Percentiles rank a stretch among this genome's conserved stretches.
phyloP scores from a whole-genome alignment of 169 alveolate genomes.

The Theileria parva region DNA sequence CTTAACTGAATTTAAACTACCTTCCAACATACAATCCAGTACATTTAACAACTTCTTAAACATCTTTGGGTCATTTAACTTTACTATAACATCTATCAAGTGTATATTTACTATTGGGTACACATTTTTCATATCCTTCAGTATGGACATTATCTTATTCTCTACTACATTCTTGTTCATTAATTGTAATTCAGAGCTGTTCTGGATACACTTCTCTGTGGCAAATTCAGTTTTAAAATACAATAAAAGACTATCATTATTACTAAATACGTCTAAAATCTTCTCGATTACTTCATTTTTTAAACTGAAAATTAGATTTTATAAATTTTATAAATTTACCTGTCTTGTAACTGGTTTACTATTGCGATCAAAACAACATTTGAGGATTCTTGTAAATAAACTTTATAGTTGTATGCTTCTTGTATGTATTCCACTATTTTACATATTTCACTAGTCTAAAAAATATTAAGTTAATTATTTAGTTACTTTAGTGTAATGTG shows the following conservation, averaged over 20 bases:
- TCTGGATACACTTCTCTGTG: not conserved
- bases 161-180: not conserved
- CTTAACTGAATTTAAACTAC: constrained; percentile 25
- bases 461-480: not conserved
- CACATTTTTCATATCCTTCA: constrained; percentile 2
- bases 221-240: not conserved
- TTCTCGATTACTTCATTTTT: not conserved
- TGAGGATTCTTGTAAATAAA: constrained; percentile 51
- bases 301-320: not conserved
- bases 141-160: not conserved
- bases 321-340: not conserved
- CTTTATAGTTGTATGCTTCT: constrained; percentile 53
- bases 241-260: not conserved
- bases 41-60: constrained; percentile 32
- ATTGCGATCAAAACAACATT: constrained; percentile 32
- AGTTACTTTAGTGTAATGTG: not conserved
- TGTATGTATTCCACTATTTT: constrained; percentile 20
- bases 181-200: not conserved
- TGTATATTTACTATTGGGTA: not conserved
- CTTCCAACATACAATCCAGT: constrained; percentile 16
- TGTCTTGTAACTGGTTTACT: not conserved
- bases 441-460: not conserved
- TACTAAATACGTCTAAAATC: not conserved
- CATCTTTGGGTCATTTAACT: constrained; percentile 7
- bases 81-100: not conserved